Base-by-base conservation (phyloP, 164 flowering plant species). In the grape (Vitis vinifera) region DNA sequence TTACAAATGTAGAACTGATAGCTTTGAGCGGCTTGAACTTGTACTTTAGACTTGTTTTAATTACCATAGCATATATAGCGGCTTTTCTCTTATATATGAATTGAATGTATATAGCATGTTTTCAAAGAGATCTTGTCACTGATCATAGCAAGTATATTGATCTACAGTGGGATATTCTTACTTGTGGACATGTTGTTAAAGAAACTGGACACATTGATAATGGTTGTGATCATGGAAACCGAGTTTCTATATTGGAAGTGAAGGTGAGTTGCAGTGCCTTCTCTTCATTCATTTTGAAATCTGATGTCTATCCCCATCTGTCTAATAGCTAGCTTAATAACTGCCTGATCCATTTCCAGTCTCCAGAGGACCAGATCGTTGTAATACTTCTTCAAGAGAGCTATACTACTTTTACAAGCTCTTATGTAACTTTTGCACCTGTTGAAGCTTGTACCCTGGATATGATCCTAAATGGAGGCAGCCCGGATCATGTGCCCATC, bases 151-250 rank as follows among this genome's bases (percentile, higher is more conserved):
- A 59, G 31, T 57, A 15, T 19, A 9, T 67, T n/a, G 47, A 51
- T 15, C 8, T 48, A 59, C 67, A 80, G 88, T 82, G 85, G 88
- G 85, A 82, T 63, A 19, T 80, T 10, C 82, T 82, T 23, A 68
- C 74, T 3, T 10, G 37, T 15, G 67, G 66, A 2, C 62, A 55
- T 16, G 1, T n/a, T 0, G 16, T 76, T 51, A n/a, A 13, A 70
- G 82, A 84, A 19, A 10, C 63, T 16, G 67, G 61, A 1, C 67
- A 63, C 67, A 53, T 84, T 10, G 48, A 8, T n/a, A 62, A 51
- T 9, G 77, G 79, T 1, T 62, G 56, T 1, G 60, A 68, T 55
- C 72, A 76, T 27, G 68, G 66, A 51, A 78, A 76, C 55, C 55
- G 73, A 1, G 66, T 82, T 15, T 80, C 88, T 10, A 47, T 80